phyloP scores from a whole-genome alignment of 108 stramenopile species.

The Poteriospumella lacustris region DNA sequence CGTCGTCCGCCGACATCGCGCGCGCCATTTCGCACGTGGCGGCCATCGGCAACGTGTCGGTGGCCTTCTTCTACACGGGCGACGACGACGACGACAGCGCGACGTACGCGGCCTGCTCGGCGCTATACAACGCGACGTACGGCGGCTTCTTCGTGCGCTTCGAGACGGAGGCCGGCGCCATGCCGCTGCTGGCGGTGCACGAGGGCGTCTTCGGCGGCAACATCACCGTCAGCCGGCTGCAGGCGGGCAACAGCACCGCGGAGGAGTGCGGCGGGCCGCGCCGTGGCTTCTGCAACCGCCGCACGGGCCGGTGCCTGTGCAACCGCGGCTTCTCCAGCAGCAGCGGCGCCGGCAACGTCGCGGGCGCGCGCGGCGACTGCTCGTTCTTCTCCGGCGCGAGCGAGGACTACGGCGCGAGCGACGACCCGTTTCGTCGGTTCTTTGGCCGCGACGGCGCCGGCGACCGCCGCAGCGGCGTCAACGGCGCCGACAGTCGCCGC shows the following conservation, averaged over 20 bases:
- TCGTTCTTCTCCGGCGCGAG: slow-evolving; percentile 60
- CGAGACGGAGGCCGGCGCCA: neutral
- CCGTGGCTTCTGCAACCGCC: neutral
- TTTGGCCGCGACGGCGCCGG: too few relatives aligned
- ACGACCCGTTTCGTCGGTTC: too few relatives aligned
- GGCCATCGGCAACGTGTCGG: neutral
- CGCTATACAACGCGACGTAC: neutral
- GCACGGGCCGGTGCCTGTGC: neutral
- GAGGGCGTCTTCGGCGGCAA: neutral
- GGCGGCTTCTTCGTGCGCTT: slow-evolving; percentile 13
- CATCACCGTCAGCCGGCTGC: neutral
- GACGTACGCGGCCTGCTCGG: neutral
- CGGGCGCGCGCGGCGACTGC: neutral
- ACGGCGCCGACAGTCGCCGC: too few relatives aligned
- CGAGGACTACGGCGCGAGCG: too few relatives aligned
- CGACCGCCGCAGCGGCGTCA: too few relatives aligned
- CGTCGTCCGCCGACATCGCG: neutral
- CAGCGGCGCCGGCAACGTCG: neutral
- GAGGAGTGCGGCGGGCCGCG: neutral
- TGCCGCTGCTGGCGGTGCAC: neutral
- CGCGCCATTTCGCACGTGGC: neutral
- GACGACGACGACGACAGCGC: neutral
- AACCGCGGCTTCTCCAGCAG: neutral
- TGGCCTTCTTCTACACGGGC: neutral
- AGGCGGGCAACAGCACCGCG: neutral